phyloP scores from a whole-genome alignment of 1,284 basidiomycete genomes.

The Moniliella sp. region DNA sequence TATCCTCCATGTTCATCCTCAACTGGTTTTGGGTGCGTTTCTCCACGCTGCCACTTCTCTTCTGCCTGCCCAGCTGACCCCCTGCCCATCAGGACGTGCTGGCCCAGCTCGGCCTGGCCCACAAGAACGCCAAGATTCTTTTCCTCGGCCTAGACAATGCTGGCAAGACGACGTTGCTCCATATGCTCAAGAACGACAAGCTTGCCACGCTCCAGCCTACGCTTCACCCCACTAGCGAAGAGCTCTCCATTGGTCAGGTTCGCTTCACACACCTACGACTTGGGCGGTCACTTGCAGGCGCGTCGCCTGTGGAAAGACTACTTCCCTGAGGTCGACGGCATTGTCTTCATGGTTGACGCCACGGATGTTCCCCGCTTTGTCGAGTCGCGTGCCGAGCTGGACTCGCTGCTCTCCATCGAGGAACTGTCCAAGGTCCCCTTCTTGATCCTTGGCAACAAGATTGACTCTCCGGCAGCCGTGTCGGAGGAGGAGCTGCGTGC shows the following conservation, averaged over 20 bases:
- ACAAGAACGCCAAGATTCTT: conserved; percentile 98
- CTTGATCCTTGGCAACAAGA: conserved; percentile 97
- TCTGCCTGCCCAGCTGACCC: too few species aligned
- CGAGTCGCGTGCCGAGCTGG: conserved; percentile 89
- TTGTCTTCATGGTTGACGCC: conserved; percentile 91
- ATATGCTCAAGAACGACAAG: conserved; percentile 99
- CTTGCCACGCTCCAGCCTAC: conserved; percentile 93
- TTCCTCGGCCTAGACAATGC: conserved; percentile 93
- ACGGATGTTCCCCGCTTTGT: conserved; percentile 87
- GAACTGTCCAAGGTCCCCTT: conserved; percentile 67
- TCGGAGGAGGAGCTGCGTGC: conserved; percentile 93
- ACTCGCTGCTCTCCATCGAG: conserved; percentile 79
- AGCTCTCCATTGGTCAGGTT: conserved; percentile 91
- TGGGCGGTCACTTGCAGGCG: conserved; percentile 92
- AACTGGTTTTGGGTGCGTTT: conserved; percentile 33
- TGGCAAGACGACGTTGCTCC: conserved; percentile 75
- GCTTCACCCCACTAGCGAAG: conserved; percentile 96
- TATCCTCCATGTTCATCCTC: conserved; percentile 24
- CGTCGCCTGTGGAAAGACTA: conserved; percentile 98
- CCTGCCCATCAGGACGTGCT: conserved; percentile 20
- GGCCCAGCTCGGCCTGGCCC: conserved; percentile 44
- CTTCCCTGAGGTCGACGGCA: conserved; percentile 97
- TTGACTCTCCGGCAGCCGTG: conserved; percentile 89
- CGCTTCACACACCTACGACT: conserved; percentile 97
- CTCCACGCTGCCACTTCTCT: too few species aligned